phyloP scores from a whole-genome alignment of 345 rosid genomes.

The Eucalyptus fibrosa region DNA sequence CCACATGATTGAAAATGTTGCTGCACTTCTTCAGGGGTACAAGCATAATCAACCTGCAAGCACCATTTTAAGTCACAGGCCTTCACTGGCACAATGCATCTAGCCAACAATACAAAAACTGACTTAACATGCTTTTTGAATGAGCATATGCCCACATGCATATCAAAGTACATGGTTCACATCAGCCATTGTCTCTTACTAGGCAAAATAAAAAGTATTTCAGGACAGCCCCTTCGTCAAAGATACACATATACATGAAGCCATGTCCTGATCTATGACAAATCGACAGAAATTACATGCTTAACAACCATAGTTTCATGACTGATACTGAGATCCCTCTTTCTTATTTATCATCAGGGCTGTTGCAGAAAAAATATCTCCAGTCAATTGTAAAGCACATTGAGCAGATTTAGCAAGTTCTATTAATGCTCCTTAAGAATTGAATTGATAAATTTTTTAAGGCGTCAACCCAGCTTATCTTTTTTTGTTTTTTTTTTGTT shows the following conservation, averaged over 20 bases:
- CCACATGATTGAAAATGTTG: conserved; percentile 97
- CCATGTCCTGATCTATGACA: neutral
- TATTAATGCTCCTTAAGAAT: neutral
- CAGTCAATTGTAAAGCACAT: neutral
- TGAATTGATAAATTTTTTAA: neutral
- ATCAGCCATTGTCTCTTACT: neutral
- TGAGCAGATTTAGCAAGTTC: neutral
- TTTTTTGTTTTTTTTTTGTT: neutral
- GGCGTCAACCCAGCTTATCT: neutral
- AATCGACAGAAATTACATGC: neutral
- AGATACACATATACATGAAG: neutral
- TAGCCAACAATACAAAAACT: neutral
- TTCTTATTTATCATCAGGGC: neutral
- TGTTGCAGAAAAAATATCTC: neutral
- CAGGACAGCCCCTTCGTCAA: neutral
- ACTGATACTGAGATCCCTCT: neutral
- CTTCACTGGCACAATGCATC: neutral
- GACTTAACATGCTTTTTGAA: neutral
- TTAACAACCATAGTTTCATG: neutral
- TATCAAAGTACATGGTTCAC: neutral
- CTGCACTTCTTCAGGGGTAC: conserved; percentile 98
- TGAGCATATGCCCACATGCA: neutral
- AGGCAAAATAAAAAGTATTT: neutral
- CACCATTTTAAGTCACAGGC: neutral
- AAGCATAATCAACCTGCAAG: conserved; percentile 77